Conservation (phyloP, 2,329 filamentous ascomycete species). For the Pestalotiopsis sp. region DNA sequence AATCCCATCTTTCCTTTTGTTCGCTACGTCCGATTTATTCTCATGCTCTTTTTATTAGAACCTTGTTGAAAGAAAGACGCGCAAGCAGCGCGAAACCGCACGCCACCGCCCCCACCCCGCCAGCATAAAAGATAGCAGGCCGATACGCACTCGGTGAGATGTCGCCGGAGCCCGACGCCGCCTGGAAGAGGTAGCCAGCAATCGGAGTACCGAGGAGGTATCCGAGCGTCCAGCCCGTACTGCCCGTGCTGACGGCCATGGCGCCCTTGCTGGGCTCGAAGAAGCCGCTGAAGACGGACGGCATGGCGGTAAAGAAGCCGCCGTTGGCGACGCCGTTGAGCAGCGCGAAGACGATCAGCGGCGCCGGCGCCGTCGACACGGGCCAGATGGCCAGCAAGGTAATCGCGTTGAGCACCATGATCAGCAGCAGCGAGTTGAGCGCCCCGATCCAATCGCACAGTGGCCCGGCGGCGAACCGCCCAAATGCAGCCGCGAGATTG, state of each 20-base stretch:
- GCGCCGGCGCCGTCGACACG: conserved; percentile 54
- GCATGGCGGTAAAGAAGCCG: conserved; percentile 66
- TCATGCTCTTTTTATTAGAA: not conserved
- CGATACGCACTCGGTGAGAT: not conserved
- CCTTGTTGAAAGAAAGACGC: not conserved
- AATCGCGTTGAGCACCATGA: conserved; percentile 53
- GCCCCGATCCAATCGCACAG: conserved; percentile 55
- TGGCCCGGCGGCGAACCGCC: not conserved
- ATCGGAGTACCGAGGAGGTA: conserved; percentile 54
- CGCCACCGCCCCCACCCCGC: not conserved
- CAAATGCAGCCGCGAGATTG: not conserved
- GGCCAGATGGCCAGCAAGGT: conserved; percentile 67
- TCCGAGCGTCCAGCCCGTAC: conserved; percentile 62
- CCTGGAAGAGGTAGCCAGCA: not conserved
- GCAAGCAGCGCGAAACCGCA: not conserved
- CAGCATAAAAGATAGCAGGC: not conserved
- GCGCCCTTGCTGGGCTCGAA: conserved; percentile 58
- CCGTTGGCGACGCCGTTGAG: conserved; percentile 64
- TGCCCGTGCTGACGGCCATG: conserved; percentile 64
- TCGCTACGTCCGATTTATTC: not conserved
- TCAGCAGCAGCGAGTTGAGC: conserved; percentile 55
- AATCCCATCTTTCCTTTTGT: too few species aligned
- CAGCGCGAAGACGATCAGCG: conserved; percentile 58
- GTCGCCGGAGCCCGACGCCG: not conserved
- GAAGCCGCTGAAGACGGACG: conserved; percentile 62